Percentiles rank a stretch among this genome's conserved stretches.
These are phyloP conservation scores for Globisporangium canariense DNA, from an alignment of 352 stramenopile species.

Conservation along the genomic window DNA sequence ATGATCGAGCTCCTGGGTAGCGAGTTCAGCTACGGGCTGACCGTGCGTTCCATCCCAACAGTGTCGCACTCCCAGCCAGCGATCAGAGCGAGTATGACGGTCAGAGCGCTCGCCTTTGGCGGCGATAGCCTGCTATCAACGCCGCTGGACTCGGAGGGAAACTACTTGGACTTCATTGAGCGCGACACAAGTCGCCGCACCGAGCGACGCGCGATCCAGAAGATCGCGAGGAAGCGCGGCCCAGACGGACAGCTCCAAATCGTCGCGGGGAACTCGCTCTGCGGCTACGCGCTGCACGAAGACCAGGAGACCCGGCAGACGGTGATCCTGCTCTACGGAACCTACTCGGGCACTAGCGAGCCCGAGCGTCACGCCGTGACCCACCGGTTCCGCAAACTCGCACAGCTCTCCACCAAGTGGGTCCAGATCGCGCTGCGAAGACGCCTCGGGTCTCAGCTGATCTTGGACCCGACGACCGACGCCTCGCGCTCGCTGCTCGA, in stretches of 20 bases:
- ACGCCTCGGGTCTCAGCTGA: slow-evolving; percentile 11
- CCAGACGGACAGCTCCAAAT: slow-evolving; percentile 6
- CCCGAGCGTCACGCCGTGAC: slow-evolving; percentile 12
- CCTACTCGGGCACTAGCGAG: slow-evolving; percentile 6
- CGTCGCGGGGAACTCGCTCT: slow-evolving; percentile 8
- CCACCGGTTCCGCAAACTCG: slow-evolving; percentile 16
- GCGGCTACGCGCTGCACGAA: slow-evolving; percentile 25
- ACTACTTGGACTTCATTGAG: slow-evolving; percentile 25
- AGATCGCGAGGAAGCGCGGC: slow-evolving; percentile 6
- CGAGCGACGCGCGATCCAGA: slow-evolving; percentile 17
- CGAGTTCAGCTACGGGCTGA: slow-evolving; percentile 25
- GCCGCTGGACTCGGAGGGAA: slow-evolving; percentile 9
- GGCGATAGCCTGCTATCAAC: slow-evolving; percentile 11
- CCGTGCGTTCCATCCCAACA: slow-evolving; percentile 16
- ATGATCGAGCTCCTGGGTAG: slow-evolving; percentile 28
- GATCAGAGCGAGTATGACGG: slow-evolving; percentile 9
- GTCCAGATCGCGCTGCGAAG: slow-evolving; percentile 12
- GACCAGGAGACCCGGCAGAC: slow-evolving; percentile 19
- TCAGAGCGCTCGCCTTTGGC: slow-evolving; percentile 23
- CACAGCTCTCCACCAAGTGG: slow-evolving; percentile 19
- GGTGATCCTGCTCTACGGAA: slow-evolving; percentile 19
- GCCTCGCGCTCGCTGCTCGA: slow-evolving; percentile 15
- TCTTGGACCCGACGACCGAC: slow-evolving; percentile 11
- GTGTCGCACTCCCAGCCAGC: not conserved
- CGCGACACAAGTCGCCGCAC: slow-evolving; percentile 2